A percentile compares a stretch with the other conserved stretches of the same genome.
Evolutionary conservation across 169 alveolate genomes (phyloP).

Genomic region (Cryptosporidium baileyi): DNA sequence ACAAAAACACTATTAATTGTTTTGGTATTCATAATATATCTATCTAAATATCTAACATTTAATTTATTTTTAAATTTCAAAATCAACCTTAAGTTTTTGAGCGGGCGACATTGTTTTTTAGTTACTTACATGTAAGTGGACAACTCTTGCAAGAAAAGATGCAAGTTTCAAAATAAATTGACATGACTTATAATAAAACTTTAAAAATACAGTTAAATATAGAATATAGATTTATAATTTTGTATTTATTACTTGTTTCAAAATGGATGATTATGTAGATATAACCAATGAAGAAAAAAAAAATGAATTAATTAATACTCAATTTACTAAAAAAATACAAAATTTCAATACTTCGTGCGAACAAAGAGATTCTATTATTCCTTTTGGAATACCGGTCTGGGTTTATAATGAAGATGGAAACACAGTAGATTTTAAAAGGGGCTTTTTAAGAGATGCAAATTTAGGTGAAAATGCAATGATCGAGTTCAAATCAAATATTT

Average conservation of each 20-base stretch:
- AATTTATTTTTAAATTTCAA: background rate
- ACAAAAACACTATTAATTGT: background rate
- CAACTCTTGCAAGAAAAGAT: constrained; percentile 5
- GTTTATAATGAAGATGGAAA: background rate
- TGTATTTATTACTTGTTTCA: background rate
- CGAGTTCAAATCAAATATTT: constrained; percentile 15
- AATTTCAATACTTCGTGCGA: background rate
- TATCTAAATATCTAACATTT: too few relatives aligned
- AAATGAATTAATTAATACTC: background rate
- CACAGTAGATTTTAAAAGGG: background rate
- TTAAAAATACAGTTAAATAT: background rate
- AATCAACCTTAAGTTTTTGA: background rate
- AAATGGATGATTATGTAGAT: background rate
- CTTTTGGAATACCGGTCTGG: constrained; percentile 64
- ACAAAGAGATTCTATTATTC: constrained; percentile 27
- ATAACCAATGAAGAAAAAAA: background rate
- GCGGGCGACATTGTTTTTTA: constrained; percentile 38
- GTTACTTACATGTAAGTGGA: constrained; percentile 69
- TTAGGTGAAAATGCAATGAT: constrained; percentile 66
- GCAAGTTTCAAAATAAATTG: background rate
- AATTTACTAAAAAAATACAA: too few relatives aligned
- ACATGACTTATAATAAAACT: background rate
- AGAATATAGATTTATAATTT: background rate
- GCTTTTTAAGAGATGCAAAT: constrained; percentile 57
- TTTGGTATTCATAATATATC: background rate